phyloP scores from a whole-genome alignment of 345 rosid species.

The Citrus australasica region DNA sequence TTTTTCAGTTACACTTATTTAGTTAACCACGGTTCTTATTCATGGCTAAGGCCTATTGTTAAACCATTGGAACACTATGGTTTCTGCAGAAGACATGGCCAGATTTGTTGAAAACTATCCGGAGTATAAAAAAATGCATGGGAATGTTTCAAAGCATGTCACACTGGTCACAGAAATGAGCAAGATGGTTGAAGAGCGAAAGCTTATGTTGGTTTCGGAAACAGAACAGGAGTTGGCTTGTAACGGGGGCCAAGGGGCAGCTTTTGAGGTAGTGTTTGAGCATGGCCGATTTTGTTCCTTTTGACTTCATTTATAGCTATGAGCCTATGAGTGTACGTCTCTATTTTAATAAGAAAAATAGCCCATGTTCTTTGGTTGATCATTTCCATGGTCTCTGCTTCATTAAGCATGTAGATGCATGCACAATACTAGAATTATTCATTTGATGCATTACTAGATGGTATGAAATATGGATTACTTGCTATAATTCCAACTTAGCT shows the following conservation, averaged over 20 bases:
- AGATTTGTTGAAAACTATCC: slow-evolving; percentile 97
- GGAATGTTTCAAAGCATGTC: slow-evolving; percentile 96
- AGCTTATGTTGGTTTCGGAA: slow-evolving; percentile 90
- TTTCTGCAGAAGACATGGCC: slow-evolving; percentile 93
- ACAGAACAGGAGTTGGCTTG: slow-evolving; percentile 98
- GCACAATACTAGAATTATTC: neutral
- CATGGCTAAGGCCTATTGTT: neutral
- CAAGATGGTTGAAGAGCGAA: slow-evolving; percentile 88
- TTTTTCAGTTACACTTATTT: neutral
- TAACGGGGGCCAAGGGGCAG: slow-evolving; percentile 96
- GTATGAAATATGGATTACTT: slow-evolving; percentile 1
- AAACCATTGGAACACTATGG: slow-evolving; percentile 20
- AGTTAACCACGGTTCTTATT: neutral
- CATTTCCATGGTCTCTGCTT: neutral
- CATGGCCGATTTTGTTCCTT: neutral
- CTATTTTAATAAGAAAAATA: neutral
- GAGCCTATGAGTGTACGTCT: neutral
- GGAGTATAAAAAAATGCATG: slow-evolving; percentile 94
- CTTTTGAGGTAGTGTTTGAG: slow-evolving; percentile 72
- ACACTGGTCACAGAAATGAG: slow-evolving; percentile 97
- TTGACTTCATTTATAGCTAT: neutral
- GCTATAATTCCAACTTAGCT: neutral
- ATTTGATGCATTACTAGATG: neutral
- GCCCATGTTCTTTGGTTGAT: too few relatives aligned
- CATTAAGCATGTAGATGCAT: neutral